A percentile compares a stretch with the other conserved stretches of the same genome.
Evolutionary conservation across 345 rosid species (phyloP).

Genomic region (Gossypium anomalum): DNA sequence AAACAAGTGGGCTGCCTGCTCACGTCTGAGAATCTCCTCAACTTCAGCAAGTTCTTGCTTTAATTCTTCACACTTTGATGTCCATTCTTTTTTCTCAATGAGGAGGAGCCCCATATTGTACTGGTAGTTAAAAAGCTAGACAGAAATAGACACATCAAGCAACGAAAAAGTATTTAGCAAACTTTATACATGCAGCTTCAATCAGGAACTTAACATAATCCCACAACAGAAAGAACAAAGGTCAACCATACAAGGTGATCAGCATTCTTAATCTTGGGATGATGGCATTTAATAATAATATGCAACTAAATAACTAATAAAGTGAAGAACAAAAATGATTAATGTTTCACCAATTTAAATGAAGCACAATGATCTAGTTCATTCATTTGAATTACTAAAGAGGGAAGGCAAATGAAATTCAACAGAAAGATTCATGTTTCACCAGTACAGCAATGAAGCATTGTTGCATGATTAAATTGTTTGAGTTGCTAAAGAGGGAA

Average conservation of each 20-base stretch:
- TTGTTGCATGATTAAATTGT: neutral
- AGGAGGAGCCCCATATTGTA: constrained; percentile 87
- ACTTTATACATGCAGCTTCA: neutral
- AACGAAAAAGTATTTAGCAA: neutral
- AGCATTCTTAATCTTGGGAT: neutral
- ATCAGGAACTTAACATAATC: neutral
- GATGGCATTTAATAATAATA: neutral
- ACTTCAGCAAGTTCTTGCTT: constrained; percentile 56
- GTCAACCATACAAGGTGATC: neutral
- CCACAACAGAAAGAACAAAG: neutral
- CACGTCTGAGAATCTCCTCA: constrained; percentile 69
- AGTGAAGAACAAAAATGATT: neutral
- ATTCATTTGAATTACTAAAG: neutral
- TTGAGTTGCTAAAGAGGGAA: neutral
- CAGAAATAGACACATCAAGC: neutral
- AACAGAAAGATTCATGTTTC: neutral
- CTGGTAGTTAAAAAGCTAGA: constrained; percentile 80
- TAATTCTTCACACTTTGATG: constrained; percentile 38
- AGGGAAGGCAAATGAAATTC: neutral
- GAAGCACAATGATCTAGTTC: neutral
- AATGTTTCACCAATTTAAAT: neutral
- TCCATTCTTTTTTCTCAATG: constrained; percentile 80
- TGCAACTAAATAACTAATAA: neutral
- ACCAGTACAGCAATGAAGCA: neutral
- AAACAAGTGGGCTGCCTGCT: constrained; percentile 50